phyloP scores from a whole-genome alignment of 352 stramenopile species.

The Phytopythium helicoides region DNA sequence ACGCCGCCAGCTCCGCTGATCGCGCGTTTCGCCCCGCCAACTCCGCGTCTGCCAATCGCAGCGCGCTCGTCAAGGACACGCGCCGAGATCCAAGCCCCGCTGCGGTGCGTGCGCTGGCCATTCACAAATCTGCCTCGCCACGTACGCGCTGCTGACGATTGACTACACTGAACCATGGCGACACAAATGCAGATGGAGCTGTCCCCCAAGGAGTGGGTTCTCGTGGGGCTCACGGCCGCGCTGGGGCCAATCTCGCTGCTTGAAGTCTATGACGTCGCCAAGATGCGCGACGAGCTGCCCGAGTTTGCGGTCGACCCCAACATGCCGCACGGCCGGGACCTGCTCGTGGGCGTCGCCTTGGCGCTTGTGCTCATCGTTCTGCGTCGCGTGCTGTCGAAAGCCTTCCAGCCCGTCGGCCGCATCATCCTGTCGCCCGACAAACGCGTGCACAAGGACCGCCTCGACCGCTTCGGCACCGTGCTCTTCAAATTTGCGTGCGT shows the following conservation, averaged over 20 bases:
- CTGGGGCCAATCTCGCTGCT: conserved; percentile 25
- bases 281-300: conserved; percentile 22
- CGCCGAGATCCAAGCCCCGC: background rate
- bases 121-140: background rate
- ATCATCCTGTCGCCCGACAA: conserved; percentile 22
- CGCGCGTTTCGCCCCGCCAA: background rate
- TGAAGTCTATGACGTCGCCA: conserved; percentile 25
- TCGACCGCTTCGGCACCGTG: conserved; percentile 32
- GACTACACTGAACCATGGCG: conserved; percentile 18
- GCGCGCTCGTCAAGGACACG: conserved; percentile 3
- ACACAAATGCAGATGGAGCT: conserved; percentile 32
- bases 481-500: conserved; percentile 36
- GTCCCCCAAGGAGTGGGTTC: conserved; percentile 31
- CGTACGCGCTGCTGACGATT: background rate
- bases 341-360: conserved; percentile 24
- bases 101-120: background rate
- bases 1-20: too few relatives aligned
- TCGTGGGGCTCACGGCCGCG: conserved; percentile 24
- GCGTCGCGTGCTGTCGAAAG: conserved; percentile 18
- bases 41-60: conserved; percentile 2
- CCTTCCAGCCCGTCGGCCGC: conserved; percentile 19
- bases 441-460: conserved; percentile 17
- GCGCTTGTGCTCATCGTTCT: conserved; percentile 25
- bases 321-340: conserved; percentile 32
- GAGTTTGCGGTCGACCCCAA: conserved; percentile 24